Conservation (phyloP, 164 flowering plant genomes). For the Vitis rupestris region DNA sequence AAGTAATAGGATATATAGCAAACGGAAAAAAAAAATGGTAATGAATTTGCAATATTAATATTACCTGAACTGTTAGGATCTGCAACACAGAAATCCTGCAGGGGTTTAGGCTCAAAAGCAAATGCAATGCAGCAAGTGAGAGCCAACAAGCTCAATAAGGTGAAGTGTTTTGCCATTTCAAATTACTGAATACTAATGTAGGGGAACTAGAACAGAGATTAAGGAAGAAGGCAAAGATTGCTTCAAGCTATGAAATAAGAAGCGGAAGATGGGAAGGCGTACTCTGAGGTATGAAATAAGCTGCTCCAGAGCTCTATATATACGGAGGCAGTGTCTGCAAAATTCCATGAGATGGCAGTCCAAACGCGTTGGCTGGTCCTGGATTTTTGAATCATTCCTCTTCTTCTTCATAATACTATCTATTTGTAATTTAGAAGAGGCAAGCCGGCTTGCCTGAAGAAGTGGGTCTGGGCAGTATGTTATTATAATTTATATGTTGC, state of each 20-base stretch:
- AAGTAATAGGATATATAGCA: not conserved
- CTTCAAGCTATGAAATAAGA: not conserved
- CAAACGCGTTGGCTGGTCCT: too few species aligned
- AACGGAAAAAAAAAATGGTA: not conserved
- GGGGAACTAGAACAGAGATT: not conserved
- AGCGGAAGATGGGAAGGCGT: too few species aligned
- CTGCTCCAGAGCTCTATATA: too few species aligned
- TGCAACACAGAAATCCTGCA: conserved; percentile 13
- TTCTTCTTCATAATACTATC: too few species aligned
- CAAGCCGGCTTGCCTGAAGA: too few species aligned
- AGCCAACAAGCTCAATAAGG: conserved; percentile 7
- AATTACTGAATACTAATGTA: not conserved
- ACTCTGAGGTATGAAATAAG: too few species aligned
- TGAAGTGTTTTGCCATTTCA: conserved; percentile 7
- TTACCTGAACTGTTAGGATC: conserved; percentile 4
- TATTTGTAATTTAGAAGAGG: too few species aligned
- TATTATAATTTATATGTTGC: too few species aligned
- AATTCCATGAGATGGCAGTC: too few species aligned
- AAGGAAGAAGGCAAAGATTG: not conserved
- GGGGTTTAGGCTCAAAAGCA: conserved; percentile 10
- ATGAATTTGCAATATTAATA: not conserved
- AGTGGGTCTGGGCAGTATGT: too few species aligned
- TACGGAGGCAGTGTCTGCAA: too few species aligned
- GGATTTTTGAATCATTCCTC: too few species aligned
- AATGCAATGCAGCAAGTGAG: conserved; percentile 1